These are phyloP conservation scores for Fraxinus sp. DNA, from an alignment of 305 asterid species.

Conservation along the genomic window DNA sequence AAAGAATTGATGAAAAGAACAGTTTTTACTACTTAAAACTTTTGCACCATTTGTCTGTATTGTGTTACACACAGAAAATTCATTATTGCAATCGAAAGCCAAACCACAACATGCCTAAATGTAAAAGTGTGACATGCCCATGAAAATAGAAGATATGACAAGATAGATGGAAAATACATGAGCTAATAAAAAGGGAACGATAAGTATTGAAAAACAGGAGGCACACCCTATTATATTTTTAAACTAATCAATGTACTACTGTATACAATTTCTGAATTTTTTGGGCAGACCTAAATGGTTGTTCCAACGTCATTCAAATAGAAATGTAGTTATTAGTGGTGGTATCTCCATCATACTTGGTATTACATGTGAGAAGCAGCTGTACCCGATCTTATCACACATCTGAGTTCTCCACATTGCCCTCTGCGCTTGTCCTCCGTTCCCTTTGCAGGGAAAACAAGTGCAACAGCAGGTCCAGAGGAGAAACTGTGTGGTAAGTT, in stretches of 20 bases:
- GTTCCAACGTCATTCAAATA: slow-evolving; percentile 11
- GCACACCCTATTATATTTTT: background rate
- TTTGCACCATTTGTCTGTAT: background rate
- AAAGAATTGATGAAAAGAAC: background rate
- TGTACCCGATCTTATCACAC: slow-evolving; percentile 30
- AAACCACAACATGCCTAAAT: background rate
- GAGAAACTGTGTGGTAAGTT: slow-evolving; percentile 50
- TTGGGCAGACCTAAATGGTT: background rate
- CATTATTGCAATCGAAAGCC: background rate
- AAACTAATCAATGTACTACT: background rate
- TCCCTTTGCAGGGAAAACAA: slow-evolving; percentile 34
- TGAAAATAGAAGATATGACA: background rate
- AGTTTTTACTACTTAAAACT: background rate
- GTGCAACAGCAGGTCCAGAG: slow-evolving; percentile 55
- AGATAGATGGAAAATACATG: background rate
- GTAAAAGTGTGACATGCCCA: background rate
- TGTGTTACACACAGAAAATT: background rate
- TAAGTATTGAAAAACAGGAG: background rate
- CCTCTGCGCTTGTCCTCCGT: background rate
- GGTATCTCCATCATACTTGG: slow-evolving; percentile 30
- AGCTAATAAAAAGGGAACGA: background rate
- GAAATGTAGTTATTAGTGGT: background rate
- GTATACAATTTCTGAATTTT: background rate
- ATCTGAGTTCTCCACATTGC: slow-evolving; percentile 32
- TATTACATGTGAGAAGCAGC: slow-evolving; percentile 37